Base-by-base conservation (phyloP, 148 eudicot genomes). In the Rhododendron williamsianum region DNA sequence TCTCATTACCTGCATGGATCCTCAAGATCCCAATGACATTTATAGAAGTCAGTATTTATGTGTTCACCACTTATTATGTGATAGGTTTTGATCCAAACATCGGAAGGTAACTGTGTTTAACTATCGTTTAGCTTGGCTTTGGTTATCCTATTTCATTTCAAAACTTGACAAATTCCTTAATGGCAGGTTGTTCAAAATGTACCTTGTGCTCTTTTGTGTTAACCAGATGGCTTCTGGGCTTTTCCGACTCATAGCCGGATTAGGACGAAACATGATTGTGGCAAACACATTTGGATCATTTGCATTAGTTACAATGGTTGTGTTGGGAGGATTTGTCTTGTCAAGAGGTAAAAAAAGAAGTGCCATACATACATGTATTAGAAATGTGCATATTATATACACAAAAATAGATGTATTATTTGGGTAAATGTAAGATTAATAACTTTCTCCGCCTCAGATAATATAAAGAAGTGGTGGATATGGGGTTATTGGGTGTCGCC, bases 21-120 rank as follows among this genome's bases (percentile, higher is more conserved):
- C 95, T 96, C 76, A 93, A 92, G 85, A 84, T 94, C 76, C 98
- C 98, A 16, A 87, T 96, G 52, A 84, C 96, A 30, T 36, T 94
- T 48, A 78, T 92, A 27, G 98, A 96, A 88, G 90, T 92, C 3
- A 89, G 87, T 56, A 84, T 93, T 48, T 94, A 95, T 96, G 93
- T 92, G 15, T 78, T 76, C 35, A 63, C 91, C 86, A 94, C 98
- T 56, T 96, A 96, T 86, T 96, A 93, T 74, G 86, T 89, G 85
- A 92, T 92, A 18, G 98, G 98, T 69, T 94, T 90, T 86, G 98
- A 94, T 82, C 81, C 98, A 30, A 90, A 93, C 78, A 88, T 84
- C 4, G 93, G 81, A 81, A 89, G 90, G 90, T 86, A 86, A 25
- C 8, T 41, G 45, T 41, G 45, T 41, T 41, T 41, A 41, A 41